These are phyloP conservation scores for Rubroboletus pulcherrimus DNA, from an alignment of 768 basidiomycete species.

Conservation along the genomic window DNA sequence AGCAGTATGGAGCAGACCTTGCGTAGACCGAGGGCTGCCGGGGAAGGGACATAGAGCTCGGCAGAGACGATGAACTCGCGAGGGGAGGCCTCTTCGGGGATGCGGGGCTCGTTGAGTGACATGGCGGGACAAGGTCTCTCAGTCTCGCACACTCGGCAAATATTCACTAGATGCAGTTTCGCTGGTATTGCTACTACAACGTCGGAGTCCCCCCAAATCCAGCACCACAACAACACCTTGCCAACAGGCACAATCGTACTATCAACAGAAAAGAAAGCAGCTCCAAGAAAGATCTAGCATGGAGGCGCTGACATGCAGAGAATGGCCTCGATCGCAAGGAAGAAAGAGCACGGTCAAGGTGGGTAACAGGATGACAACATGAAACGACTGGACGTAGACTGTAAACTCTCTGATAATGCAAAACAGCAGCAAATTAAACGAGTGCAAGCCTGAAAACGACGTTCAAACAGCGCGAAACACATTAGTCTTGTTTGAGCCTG, in stretches of 20 bases:
- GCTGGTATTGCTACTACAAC: conserved; percentile 1
- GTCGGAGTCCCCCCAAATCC: background rate
- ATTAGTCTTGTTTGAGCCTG: conserved; percentile 37
- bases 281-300: conserved; percentile 10
- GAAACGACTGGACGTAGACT: conserved; percentile 14
- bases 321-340: conserved; percentile 15
- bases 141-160: background rate
- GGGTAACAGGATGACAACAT: conserved; percentile 14
- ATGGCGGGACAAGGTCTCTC: conserved; percentile 4
- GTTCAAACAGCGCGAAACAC: background rate
- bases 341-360: conserved; percentile 11
- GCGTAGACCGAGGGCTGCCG: conserved; percentile 47
- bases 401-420: conserved; percentile 3
- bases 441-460: background rate
- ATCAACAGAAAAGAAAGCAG: conserved; percentile 10
- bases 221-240: conserved; percentile 4
- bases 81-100: conserved; percentile 8
- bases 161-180: background rate
- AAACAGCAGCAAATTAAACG: conserved; percentile 15
- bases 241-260: conserved; percentile 3
- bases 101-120: conserved; percentile 8
- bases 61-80: conserved; percentile 59
- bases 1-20: conserved; percentile 45
- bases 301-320: conserved; percentile 10
- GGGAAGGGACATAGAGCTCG: conserved; percentile 58